These are phyloP conservation scores for Madurella fahalii DNA, from an alignment of 2,329 filamentous ascomycete species.

Conservation along the genomic window DNA sequence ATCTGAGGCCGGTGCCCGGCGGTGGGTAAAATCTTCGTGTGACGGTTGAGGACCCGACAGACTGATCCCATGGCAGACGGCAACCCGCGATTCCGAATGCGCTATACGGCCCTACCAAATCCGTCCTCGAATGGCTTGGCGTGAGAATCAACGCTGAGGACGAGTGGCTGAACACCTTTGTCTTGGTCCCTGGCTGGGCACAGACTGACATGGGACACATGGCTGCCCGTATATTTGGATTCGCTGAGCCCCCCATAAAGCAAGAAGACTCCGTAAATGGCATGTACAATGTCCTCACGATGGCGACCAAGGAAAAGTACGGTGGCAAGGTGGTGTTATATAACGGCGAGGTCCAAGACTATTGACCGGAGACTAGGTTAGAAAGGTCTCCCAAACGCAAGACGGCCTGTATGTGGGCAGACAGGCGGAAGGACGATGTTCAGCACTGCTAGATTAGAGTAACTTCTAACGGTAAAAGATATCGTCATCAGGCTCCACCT, in stretches of 20 bases:
- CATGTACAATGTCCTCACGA: constrained; percentile 18
- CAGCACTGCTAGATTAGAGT: no score
- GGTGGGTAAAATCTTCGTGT: constrained; percentile 12
- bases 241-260: constrained; percentile 9
- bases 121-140: constrained; percentile 20
- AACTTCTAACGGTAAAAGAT: no score
- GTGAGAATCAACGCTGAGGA: constrained; percentile 16
- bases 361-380: background rate
- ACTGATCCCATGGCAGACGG: background rate
- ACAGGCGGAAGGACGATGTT: no score
- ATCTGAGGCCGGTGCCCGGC: constrained; percentile 26
- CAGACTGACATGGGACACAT: constrained; percentile 22
- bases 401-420: no score
- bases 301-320: constrained; percentile 22
- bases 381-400: no score
- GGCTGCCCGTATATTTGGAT: constrained; percentile 8
- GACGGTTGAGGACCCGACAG: background rate
- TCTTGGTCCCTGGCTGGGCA: constrained; percentile 19
- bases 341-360: constrained; percentile 16
- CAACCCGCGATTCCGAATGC: constrained; percentile 30
- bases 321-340: constrained; percentile 26
- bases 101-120: constrained; percentile 44
- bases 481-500: no score
- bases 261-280: constrained; percentile 17
- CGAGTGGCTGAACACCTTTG: constrained; percentile 12